A percentile compares a stretch with the other conserved stretches of the same genome.
Evolutionary conservation across 352 stramenopile genomes (phyloP).

Genomic region (Pythium insidiosum): DNA sequence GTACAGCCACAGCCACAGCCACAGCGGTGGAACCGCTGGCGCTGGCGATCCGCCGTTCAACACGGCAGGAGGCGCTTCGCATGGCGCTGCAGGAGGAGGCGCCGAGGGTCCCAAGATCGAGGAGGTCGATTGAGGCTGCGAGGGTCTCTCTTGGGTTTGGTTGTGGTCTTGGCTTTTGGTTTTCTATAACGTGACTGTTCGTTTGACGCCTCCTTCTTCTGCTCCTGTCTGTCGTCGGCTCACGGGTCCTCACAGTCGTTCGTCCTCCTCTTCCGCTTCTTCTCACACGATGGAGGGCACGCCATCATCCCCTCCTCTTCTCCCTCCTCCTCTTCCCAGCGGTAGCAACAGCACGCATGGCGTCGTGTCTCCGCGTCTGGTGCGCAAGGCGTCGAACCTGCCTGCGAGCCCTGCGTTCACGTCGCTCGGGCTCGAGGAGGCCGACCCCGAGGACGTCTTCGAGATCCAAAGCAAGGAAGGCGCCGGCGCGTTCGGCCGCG

Average conservation of each 20-base stretch:
- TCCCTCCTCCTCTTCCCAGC: neutral
- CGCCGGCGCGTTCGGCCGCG: conserved; percentile 53
- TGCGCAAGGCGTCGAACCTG: conserved; percentile 12
- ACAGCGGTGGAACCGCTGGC: conserved; percentile 25
- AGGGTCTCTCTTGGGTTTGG: no score
- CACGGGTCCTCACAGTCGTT: no score
- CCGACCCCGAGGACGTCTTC: conserved; percentile 59
- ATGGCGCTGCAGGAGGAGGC: conserved; percentile 16
- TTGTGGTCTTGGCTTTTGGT: no score
- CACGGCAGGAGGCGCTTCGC: conserved; percentile 18
- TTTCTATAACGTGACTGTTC: no score
- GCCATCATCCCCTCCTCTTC: neutral
- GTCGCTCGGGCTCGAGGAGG: conserved; percentile 46
- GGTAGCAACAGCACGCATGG: conserved; percentile 1
- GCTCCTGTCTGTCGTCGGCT: no score
- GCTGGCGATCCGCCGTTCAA: conserved; percentile 32
- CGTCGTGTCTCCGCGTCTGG: conserved; percentile 9
- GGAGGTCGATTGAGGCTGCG: conserved; percentile 71
- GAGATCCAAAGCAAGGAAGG: conserved; percentile 71
- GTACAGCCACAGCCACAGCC: no score
- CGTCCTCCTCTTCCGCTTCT: no score
- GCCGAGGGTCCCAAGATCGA: conserved; percentile 63
- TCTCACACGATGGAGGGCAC: no score
- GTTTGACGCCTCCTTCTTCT: no score
- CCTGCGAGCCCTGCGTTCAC: conserved; percentile 26